Percentiles rank a stretch among this genome's conserved stretches.
These are phyloP conservation scores for Cymbopogon citratus DNA, from an alignment of 176 grass and related monocot genomes.

Conservation along the genomic window DNA sequence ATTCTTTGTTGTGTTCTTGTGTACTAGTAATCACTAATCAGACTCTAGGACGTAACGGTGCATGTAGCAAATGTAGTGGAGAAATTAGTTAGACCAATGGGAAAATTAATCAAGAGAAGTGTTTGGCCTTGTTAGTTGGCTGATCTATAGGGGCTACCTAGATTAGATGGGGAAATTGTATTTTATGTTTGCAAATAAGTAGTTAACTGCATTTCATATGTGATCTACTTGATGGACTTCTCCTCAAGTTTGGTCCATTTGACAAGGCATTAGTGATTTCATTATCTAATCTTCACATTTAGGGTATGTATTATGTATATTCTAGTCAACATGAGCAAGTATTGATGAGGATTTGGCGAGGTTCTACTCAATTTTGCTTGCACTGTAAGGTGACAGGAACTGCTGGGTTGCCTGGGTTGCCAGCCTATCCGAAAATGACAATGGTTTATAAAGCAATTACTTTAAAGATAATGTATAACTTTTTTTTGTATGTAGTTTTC, in stretches of 20 bases:
- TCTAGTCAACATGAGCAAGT: too few relatives aligned
- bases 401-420: too few relatives aligned
- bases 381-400: too few relatives aligned
- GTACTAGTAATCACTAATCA: conserved; percentile 7
- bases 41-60: not conserved
- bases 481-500: too few relatives aligned
- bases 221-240: not conserved
- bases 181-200: not conserved
- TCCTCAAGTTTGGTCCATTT: not conserved
- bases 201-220: not conserved
- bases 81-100: not conserved
- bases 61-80: not conserved
- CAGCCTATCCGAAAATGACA: too few relatives aligned
- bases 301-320: too few relatives aligned
- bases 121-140: not conserved
- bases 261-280: not conserved
- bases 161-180: not conserved
- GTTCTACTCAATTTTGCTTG: too few relatives aligned
- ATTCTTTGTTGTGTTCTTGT: not conserved
- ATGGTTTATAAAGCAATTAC: too few relatives aligned
- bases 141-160: not conserved
- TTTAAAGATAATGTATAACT: too few relatives aligned
- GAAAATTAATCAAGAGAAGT: not conserved
- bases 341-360: too few relatives aligned
- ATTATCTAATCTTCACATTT: not conserved